Evolutionary conservation across 176 grass and related monocot genomes (phyloP).

Genomic region (Secale cereale): DNA sequence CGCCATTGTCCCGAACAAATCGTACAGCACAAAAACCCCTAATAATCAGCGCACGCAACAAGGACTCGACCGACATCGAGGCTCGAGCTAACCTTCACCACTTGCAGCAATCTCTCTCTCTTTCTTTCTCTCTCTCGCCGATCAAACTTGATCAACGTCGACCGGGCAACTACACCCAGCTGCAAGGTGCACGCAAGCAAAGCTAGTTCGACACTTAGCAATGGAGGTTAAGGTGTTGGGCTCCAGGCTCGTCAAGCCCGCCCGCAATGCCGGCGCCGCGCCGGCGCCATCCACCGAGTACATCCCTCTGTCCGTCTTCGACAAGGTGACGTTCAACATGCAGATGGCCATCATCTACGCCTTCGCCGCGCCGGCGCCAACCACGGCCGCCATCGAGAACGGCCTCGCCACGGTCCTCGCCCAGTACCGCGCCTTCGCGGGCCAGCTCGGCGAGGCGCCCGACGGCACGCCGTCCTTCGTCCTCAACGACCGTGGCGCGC

Average conservation of each 20-base stretch:
- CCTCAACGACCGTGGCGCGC: not conserved
- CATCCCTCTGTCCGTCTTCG: constrained; percentile 58
- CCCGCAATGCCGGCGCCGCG: not conserved
- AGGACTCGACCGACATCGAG: not conserved
- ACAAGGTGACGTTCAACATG: constrained; percentile 39
- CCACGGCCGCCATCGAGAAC: constrained; percentile 44
- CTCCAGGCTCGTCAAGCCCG: not conserved
- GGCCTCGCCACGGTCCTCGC: constrained; percentile 30
- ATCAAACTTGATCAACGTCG: not conserved
- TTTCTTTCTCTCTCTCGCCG: not conserved
- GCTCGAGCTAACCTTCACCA: not conserved
- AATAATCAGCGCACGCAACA: not conserved
- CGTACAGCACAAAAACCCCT: not conserved
- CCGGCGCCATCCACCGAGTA: not conserved
- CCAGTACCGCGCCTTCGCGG: constrained; percentile 51
- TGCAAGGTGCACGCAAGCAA: not conserved
- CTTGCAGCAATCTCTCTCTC: not conserved
- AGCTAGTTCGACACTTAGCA: not conserved
- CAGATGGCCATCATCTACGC: constrained; percentile 68
- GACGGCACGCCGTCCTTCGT: constrained; percentile 13
- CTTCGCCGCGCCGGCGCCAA: constrained; percentile 53
- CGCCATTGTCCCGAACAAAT: not conserved
- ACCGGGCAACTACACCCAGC: not conserved
- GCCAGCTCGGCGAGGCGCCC: constrained; percentile 31
- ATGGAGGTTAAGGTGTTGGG: not conserved